Percentiles rank a stretch among this genome's conserved stretches.
phyloP scores from a whole-genome alignment of 164 flowering plant species.

The Euptelea pleiosperma region DNA sequence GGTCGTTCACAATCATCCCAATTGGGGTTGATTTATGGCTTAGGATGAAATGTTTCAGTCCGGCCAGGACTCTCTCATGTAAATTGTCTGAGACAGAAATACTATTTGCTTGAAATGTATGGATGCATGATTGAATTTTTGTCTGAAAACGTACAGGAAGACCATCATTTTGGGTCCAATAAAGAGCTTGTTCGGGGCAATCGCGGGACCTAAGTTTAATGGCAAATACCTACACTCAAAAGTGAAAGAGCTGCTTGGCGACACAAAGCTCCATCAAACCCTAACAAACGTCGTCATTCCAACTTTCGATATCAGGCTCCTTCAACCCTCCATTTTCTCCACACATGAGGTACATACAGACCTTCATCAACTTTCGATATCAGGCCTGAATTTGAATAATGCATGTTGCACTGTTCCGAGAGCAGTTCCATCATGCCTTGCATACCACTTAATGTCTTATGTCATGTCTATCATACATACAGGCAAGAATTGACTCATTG shows the following conservation, averaged over 20 bases:
- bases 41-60: no score
- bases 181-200: conserved; percentile 9
- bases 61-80: no score
- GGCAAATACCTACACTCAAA: conserved; percentile 20
- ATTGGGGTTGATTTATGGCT: no score
- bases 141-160: not conserved
- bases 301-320: conserved; percentile 29
- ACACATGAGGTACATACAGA: conserved; percentile 7
- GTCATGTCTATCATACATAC: not conserved
- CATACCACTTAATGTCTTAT: no score
- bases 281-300: conserved; percentile 32
- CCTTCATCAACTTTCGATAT: no score
- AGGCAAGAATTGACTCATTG: conserved; percentile 14
- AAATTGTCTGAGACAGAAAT: no score
- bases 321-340: conserved; percentile 27
- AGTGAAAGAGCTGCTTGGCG: conserved; percentile 16
- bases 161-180: not conserved
- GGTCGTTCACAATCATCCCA: no score
- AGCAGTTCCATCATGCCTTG: no score
- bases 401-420: no score
- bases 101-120: no score
- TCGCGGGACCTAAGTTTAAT: conserved; percentile 16
- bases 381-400: no score
- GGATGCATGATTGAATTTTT: no score
- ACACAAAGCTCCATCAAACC: conserved; percentile 18